Base-by-base conservation (phyloP, 768 basidiomycete species). In the Dacryopinax primogenitus region DNA sequence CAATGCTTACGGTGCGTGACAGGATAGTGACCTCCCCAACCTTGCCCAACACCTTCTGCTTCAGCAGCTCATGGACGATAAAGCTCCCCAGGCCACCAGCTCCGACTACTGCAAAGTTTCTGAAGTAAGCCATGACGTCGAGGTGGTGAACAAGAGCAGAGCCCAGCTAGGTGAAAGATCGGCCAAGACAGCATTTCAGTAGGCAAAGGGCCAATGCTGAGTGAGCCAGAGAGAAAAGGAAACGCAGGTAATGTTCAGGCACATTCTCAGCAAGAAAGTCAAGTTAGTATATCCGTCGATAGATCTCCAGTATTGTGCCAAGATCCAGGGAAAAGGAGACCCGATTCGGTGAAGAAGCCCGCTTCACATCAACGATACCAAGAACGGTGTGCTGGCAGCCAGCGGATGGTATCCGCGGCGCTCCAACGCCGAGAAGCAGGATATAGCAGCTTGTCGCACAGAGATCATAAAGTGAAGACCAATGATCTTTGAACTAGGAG, bases 21-120 rank as follows among this genome's bases (percentile, higher is more conserved):
- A 44, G 41, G 18, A 44, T 44, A 23, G 41, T 18, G 41, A 44
- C 66, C 67, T 15, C 69, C 30, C 34, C 68, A 28, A 41, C 58
- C 13, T 51, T 66, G 28, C 62, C 65, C 9, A 30, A 3, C 6
- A 36, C 26, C 62, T 58, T 45, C 12, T 26, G 66, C 15, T 61
- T 62, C 47, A 67, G 30, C 26, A 67, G 44, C 33, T 67, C 66
- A 18, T 45, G 18, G 28, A 58, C 61, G 33, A 67, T 62, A 41
- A 64, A 62, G 12, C 13, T 28, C 15, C 66, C 66, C 18, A 67
- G 36, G 13, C 63, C 45, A 26, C 66, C 66, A 13, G 64, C 66
- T 21, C 66, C 66, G 7, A 47, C 63, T n/a, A 67, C 28, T 1
- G 45, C 64, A 34, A 67, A 67, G 33, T 44, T 23, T 35, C 33